Evolutionary conservation across 495 filamentous ascomycete species (phyloP), one percentile per base, ranked within the genome.

Genomic region (Platismatia glauca): DNA sequence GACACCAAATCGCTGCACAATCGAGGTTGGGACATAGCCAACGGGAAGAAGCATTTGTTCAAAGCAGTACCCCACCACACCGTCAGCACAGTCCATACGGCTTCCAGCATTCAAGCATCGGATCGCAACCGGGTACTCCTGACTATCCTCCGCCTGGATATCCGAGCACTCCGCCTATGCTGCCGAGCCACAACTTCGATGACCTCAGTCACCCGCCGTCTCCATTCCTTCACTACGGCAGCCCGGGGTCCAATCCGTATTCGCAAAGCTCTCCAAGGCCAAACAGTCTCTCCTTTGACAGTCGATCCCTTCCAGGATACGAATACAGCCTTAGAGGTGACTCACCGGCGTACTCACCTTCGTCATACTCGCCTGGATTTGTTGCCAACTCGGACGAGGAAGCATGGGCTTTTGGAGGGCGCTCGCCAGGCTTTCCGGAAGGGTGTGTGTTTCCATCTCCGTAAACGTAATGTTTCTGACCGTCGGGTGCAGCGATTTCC

Each of bases 61-160:
- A 58, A 27, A 44, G 58, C 58, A 56, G 37, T 27, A 43, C 55
- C 22, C 62, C 57, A 61, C 31, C 41, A 29, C 24, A 48, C 27
- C 55, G 59, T 31, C 66, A 60, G 57, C 68, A 68, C 13, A 70
- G 64, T 53, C 67, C 61, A 11, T 68, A 67, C 50, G 61, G 57
- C 57, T 66, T 70, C 58, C 58, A 57, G 35, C 67, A 60, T 29
- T 46, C 64, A 31, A 68, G 57, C 43, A 62, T 68, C 34, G 63
- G 68, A 41, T 68, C 68, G 27, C 67, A 68, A 46, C 67, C 67
- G 20, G 62, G 64, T 24, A 70, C 68, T 27, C 68, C 68, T 27
- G 63, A 60, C 58, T 64, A 59, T 53, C 66, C 66, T 38, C 67
- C 67, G 35, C 59, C 61, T 38, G 64, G 64, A 29, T 62, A 65